Conservation (phyloP, 2,329 filamentous ascomycete genomes). For the Thelonectria blattea region DNA sequence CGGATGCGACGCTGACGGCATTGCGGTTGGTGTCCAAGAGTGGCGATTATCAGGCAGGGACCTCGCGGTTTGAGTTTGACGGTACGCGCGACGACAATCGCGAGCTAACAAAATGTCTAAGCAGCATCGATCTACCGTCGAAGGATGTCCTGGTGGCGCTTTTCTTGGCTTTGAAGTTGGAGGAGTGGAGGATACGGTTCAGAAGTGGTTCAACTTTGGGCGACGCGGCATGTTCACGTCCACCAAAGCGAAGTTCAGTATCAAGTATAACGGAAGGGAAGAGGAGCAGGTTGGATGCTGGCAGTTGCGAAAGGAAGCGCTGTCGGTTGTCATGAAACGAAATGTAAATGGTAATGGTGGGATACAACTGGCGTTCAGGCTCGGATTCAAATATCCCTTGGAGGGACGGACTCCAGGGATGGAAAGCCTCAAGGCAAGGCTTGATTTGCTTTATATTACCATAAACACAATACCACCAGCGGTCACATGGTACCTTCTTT, state of each 20-base stretch:
- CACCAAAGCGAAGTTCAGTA: slow-evolving; percentile 34
- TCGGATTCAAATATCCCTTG: slow-evolving; percentile 23
- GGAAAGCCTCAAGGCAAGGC: slow-evolving; percentile 12
- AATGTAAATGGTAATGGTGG: slow-evolving; percentile 20
- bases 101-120: slow-evolving; percentile 46
- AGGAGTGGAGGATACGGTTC: slow-evolving; percentile 46
- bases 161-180: slow-evolving; percentile 52
- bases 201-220: slow-evolving; percentile 31
- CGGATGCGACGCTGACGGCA: slow-evolving; percentile 76
- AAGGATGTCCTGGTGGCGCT: slow-evolving; percentile 56
- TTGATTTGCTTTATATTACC: slow-evolving; percentile 12
- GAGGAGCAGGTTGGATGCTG: slow-evolving; percentile 25
- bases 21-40: slow-evolving; percentile 74
- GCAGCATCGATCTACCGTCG: slow-evolving; percentile 50
- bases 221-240: slow-evolving; percentile 34
- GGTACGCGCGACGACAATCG: slow-evolving; percentile 46
- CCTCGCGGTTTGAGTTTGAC: slow-evolving; percentile 41
- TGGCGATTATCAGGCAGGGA: slow-evolving; percentile 54
- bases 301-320: slow-evolving; percentile 25
- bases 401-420: slow-evolving; percentile 12
- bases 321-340: slow-evolving; percentile 32
- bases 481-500: no score
- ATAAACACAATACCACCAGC: no score
- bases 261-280: slow-evolving; percentile 33
- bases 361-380: slow-evolving; percentile 30